Evolutionary conservation across 2,329 filamentous ascomycete species (phyloP).

Genomic region (Penicillium sclerotiorum): DNA sequence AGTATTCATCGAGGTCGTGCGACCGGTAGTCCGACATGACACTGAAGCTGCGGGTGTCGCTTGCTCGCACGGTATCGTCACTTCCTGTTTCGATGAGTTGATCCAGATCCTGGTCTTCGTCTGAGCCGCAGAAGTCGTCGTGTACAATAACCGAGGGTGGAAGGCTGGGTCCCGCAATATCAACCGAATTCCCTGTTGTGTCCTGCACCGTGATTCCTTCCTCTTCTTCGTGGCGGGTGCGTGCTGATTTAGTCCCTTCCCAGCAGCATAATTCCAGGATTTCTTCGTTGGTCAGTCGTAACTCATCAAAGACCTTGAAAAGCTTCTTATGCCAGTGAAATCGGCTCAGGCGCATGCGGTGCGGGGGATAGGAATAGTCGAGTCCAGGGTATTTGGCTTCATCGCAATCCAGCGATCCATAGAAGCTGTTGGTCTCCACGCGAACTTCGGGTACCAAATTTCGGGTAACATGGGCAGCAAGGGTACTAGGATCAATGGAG

Average conservation of each 20-base stretch:
- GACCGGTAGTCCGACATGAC: constrained; percentile 28
- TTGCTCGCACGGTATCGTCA: constrained; percentile 27
- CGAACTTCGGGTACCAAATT: constrained; percentile 68
- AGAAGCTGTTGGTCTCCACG: constrained; percentile 65
- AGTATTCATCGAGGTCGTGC: constrained; percentile 43
- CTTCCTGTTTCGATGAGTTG: constrained; percentile 23
- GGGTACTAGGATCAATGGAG: constrained; percentile 60
- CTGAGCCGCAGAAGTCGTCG: constrained; percentile 27
- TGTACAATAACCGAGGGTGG: constrained; percentile 37
- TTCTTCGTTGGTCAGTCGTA: constrained; percentile 61
- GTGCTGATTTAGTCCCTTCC: constrained; percentile 53
- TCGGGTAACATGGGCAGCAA: constrained; percentile 61
- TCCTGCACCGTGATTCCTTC: constrained; percentile 62
- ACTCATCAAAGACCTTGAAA: constrained; percentile 63
- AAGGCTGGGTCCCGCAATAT: constrained; percentile 50
- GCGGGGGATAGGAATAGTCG: constrained; percentile 64
- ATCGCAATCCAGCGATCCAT: constrained; percentile 64
- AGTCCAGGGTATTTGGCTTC: constrained; percentile 69
- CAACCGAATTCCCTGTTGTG: constrained; percentile 63
- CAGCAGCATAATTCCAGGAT: constrained; percentile 65
- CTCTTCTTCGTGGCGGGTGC: constrained; percentile 53
- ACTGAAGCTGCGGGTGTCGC: constrained; percentile 22
- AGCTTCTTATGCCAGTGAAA: constrained; percentile 64
- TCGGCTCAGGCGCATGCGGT: constrained; percentile 63
- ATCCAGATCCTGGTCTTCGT: constrained; percentile 29